These are phyloP conservation scores for Tuber indicum DNA, from an alignment of 495 filamentous ascomycete species.

Conservation along the genomic window DNA sequence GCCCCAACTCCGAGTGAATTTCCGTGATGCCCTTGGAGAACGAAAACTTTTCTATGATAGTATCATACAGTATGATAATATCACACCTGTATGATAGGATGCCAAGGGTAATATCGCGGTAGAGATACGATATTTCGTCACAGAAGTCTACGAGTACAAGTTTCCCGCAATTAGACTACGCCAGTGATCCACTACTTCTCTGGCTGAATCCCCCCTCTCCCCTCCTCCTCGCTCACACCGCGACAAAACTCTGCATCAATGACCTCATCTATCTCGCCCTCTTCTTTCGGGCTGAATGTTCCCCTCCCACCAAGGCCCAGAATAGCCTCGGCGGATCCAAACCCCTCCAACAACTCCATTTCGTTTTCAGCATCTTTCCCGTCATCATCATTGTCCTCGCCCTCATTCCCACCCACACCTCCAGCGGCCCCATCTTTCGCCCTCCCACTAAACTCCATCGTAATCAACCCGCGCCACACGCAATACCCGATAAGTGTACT, in stretches of 20 bases:
- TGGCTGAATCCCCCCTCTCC: background rate
- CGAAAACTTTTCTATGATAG: background rate
- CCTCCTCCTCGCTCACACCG: background rate
- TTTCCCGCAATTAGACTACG: background rate
- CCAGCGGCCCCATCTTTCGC: background rate
- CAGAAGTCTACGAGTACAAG: background rate
- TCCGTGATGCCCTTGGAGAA: background rate
- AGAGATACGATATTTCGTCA: background rate
- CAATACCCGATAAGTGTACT: slow-evolving; percentile 33
- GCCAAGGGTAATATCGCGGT: background rate
- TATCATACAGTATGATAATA: background rate
- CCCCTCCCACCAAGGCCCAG: slow-evolving; percentile 18
- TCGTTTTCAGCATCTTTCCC: background rate
- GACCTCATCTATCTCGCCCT: slow-evolving; percentile 50
- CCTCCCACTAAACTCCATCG: slow-evolving; percentile 10
- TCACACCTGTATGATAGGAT: background rate
- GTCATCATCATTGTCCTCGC: slow-evolving; percentile 3
- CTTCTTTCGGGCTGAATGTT: slow-evolving; percentile 11
- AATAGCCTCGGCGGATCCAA: slow-evolving; percentile 21
- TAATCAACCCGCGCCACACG: slow-evolving; percentile 30
- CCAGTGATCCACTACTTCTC: background rate
- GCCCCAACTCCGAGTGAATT: background rate
- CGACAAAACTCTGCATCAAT: slow-evolving; percentile 47
- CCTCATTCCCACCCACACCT: background rate
- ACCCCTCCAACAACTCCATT: background rate